Evolutionary conservation across 176 grass and related monocot genomes (phyloP), one percentile per base, ranked within the genome.

Genomic region (Triticum aestivum): DNA sequence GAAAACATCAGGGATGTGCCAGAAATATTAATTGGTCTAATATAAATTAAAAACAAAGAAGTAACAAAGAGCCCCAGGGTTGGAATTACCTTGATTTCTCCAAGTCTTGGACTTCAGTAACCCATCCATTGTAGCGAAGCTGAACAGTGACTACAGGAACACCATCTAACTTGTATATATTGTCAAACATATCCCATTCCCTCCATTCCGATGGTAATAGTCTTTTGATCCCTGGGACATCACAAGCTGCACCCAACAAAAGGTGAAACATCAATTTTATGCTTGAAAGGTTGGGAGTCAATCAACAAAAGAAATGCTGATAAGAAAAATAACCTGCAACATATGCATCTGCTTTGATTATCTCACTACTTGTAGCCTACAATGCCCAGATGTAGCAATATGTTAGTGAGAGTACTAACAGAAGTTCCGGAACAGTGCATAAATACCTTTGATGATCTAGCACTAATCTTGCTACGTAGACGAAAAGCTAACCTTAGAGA

Each of bases 61-160:
- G 45, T 70, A 80, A 54, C 56, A 45, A 62, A 64, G 24, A 87
- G 29, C 37, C 44, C 30, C 52, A 52, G 49, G 24, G 51, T 29
- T 62, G 64, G 69, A 84, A 30, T 73, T 89, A 98, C 96, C 96
- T 95, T 85, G 96, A 96, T 94, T 91, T 89, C 65, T 95, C 89
- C 21, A 98, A 77, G 89, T 98, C 86, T 82, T 90, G 85, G 33
- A 98, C 87, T 88, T 98, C 96, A 63, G 96, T 98, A 82, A 98
- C 96, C 96, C 96, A 98, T 67, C 96, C 96, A 92, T 98, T 94
- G 88, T 98, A 98, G 26, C 96, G 86, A 82, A 98, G 96, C 79
- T 98, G 96, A 88, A 98, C 96, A 61, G 96, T 98, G 20, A 98
- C 90, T 79, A 98, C 96, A 88, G 96, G 96, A 78, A 98, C 96